Evolutionary conservation across 345 rosid genomes (phyloP).

Genomic region (Brassica carinata): DNA sequence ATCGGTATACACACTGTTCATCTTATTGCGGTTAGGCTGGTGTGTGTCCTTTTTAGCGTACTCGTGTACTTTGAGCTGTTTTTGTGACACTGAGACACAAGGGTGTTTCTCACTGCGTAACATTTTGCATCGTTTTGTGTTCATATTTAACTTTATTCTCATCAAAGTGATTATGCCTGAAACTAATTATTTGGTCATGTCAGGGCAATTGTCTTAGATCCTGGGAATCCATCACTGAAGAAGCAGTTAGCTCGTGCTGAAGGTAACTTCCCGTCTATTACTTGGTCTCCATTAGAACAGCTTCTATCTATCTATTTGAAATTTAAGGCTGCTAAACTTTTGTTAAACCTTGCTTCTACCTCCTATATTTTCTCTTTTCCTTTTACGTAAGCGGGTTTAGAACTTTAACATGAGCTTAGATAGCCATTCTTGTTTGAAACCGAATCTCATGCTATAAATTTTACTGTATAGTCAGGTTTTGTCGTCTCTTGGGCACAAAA

Average conservation of each 20-base stretch:
- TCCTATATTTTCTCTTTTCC: conserved; percentile 6
- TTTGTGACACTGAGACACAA: neutral
- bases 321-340: conserved; percentile 4
- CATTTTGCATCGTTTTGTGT: conserved; percentile 21
- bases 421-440: conserved; percentile 24
- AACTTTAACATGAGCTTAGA: neutral
- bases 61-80: conserved; percentile 15
- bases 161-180: conserved; percentile 22
- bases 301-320: conserved; percentile 17
- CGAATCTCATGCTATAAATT: conserved; percentile 24
- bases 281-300: neutral
- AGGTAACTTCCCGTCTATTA: conserved; percentile 50
- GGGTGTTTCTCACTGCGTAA: conserved; percentile 5
- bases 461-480: conserved; percentile 20
- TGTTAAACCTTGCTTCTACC: conserved; percentile 25
- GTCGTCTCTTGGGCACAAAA: conserved; percentile 20
- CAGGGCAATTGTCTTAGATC: conserved; percentile 94
- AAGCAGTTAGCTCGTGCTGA: conserved; percentile 80
- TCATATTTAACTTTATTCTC: conserved; percentile 15
- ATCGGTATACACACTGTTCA: conserved; percentile 17
- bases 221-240: conserved; percentile 76
- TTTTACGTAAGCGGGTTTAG: conserved; percentile 10
- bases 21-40: conserved; percentile 13
- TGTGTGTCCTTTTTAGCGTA: conserved; percentile 14
- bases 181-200: conserved; percentile 21